Percentiles rank a stretch among this genome's conserved stretches.
Evolutionary conservation across 441 rosid species (phyloP).

Genomic region (Erodium texanum): DNA sequence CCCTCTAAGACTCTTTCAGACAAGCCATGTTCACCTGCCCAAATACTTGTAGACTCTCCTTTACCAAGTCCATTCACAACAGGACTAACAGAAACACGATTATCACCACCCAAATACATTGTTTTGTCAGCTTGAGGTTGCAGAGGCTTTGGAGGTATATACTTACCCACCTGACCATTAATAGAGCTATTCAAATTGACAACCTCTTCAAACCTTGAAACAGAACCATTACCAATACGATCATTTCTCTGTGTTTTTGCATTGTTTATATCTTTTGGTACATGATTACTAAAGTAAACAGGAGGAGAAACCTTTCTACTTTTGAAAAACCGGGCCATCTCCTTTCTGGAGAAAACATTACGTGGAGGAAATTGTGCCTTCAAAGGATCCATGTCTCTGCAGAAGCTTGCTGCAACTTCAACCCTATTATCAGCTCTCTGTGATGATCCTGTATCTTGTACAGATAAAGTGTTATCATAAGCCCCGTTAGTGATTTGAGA

Average conservation of each 20-base stretch:
- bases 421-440: slow-evolving; percentile 23
- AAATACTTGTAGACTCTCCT: slow-evolving; percentile 21
- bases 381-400: slow-evolving; percentile 50
- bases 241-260: slow-evolving; percentile 23
- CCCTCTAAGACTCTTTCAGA: slow-evolving; percentile 18
- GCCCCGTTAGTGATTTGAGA: slow-evolving; percentile 22
- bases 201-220: slow-evolving; percentile 26
- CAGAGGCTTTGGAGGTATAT: slow-evolving; percentile 24
- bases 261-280: slow-evolving; percentile 25
- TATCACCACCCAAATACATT: slow-evolving; percentile 25
- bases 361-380: slow-evolving; percentile 76
- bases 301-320: slow-evolving; percentile 51
- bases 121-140: slow-evolving; percentile 26
- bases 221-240: slow-evolving; percentile 20
- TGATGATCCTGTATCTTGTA: slow-evolving; percentile 22
- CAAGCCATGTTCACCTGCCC: slow-evolving; percentile 6
- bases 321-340: slow-evolving; percentile 64
- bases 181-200: slow-evolving; percentile 13
- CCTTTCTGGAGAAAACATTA: slow-evolving; percentile 72
- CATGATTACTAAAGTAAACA: slow-evolving; percentile 35
- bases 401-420: slow-evolving; percentile 28
- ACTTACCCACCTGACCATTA: slow-evolving; percentile 13
- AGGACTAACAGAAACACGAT: slow-evolving; percentile 25
- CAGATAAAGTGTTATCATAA: slow-evolving; percentile 22
- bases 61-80: slow-evolving; percentile 24